Evolutionary conservation across 768 basidiomycete species (phyloP), one percentile per base, ranked within the genome.

Genomic region (Russula ochroleuca): DNA sequence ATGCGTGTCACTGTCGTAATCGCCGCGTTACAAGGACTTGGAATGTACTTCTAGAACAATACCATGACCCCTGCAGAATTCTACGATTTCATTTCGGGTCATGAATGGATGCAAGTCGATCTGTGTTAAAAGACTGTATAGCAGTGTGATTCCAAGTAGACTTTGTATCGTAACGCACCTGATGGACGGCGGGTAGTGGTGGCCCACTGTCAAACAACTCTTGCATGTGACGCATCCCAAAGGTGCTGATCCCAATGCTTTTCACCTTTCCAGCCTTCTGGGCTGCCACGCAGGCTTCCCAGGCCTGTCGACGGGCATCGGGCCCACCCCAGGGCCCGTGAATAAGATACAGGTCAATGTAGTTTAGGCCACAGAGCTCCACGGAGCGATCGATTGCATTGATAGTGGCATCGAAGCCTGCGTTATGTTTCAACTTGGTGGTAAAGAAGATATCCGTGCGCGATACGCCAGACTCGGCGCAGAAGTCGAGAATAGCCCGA

Each of bases 331-430:
- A 77, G 7, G 88, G 86, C 17, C 82, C 82, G 68, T 90, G 87
- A 37, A 90, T 79, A 60, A 89, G 80, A 74, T 88, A 91, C 10
- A 90, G 74, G 69, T 90, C 87, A 64, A 89, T 83, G 69, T 84
- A 83, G 23, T 77, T 84, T n/a, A 88, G 75, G 0, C 81, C 80
- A 71, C 79, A 84, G 57, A 72, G 74, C 28, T 80, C 71, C 21
- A 89, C 71, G 2, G 85, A 86, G 49, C 75, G 76, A 65, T 81
- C 70, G 64, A 89, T 83, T 11, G 43, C 43, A 21, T 79, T 76
- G 62, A 73, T 77, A 25, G 80, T 78, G 15, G 78, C 71, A 4
- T 78, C 76, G 70, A 85, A 83, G 28, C 80, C 79, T 45, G 75
- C 70, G 73, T 89, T 90, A 56, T 73, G 65, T 74, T 79, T 85